phyloP scores from a whole-genome alignment of 306 rosid species.

The Alnus glutinosa region DNA sequence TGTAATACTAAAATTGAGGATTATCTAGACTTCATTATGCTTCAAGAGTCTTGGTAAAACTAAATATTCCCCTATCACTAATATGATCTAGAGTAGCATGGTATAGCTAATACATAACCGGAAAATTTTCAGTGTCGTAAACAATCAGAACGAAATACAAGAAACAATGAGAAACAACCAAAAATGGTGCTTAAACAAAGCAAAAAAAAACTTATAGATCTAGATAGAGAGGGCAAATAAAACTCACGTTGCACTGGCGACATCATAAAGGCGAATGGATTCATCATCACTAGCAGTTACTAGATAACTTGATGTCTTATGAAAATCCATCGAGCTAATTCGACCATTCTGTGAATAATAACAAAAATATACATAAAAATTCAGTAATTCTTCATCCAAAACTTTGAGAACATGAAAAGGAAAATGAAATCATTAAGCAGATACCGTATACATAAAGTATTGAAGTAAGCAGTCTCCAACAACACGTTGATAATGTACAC shows the following conservation, averaged over 20 bases:
- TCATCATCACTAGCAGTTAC: conserved; percentile 98
- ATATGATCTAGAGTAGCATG: not conserved
- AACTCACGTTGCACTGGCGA: conserved; percentile 71
- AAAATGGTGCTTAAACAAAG: conserved; percentile 7
- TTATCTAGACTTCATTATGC: not conserved
- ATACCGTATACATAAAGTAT: not conserved
- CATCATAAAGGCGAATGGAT: conserved; percentile 88
- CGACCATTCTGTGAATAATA: conserved; percentile 64
- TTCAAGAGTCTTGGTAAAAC: not conserved
- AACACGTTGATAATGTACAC: not conserved
- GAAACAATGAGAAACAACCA: not conserved
- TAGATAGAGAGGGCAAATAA: not conserved
- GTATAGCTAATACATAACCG: not conserved
- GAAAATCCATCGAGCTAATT: conserved; percentile 91
- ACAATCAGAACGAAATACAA: not conserved
- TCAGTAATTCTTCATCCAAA: not conserved
- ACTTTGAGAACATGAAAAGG: not conserved
- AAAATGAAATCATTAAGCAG: not conserved
- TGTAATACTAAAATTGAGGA: not conserved
- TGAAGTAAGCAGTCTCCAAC: not conserved
- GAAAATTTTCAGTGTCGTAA: not conserved
- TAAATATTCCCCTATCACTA: not conserved
- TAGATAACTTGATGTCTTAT: conserved; percentile 73
- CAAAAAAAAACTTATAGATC: not conserved
- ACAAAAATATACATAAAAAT: not conserved